Percentiles rank a stretch among this genome's conserved stretches.
These are phyloP conservation scores for Crithidia brevicula DNA, from an alignment of 208 protist species.

Conservation along the genomic window DNA sequence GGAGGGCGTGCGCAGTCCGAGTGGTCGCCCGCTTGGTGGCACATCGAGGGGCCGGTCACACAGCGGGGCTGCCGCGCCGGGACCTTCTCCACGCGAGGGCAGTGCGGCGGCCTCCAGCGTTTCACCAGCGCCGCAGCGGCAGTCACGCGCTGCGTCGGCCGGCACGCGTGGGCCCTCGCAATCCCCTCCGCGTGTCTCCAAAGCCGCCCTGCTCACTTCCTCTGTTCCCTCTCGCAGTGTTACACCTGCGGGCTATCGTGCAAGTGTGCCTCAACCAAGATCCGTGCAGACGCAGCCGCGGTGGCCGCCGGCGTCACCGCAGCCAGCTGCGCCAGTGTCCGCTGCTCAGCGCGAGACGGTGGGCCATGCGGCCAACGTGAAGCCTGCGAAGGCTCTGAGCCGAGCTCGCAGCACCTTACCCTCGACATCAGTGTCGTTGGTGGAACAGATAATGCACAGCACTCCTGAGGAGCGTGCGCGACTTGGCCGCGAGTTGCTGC, in stretches of 20 bases:
- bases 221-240: too few relatives aligned
- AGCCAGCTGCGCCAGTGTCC: background rate
- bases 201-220: background rate
- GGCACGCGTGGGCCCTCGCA: constrained; percentile 4
- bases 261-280: background rate
- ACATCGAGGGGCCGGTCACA: background rate
- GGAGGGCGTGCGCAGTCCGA: background rate
- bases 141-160: background rate
- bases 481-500: constrained; percentile 70
- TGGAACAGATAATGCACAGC: constrained; percentile 32
- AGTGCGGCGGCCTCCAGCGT: constrained; percentile 10
- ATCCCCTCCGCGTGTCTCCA: background rate
- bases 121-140: background rate
- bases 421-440: constrained; percentile 1
- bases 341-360: background rate
- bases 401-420: background rate
- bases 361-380: background rate
- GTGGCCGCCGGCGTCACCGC: background rate
- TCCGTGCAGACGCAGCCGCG: background rate
- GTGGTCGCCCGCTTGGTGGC: background rate
- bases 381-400: background rate
- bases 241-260: background rate
- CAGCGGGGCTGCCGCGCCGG: background rate
- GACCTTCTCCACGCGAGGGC: background rate
- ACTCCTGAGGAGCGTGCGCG: constrained; percentile 23